These are phyloP conservation scores for Micractinium sp. DNA, from an alignment of 139 green algal species.

Conservation along the genomic window DNA sequence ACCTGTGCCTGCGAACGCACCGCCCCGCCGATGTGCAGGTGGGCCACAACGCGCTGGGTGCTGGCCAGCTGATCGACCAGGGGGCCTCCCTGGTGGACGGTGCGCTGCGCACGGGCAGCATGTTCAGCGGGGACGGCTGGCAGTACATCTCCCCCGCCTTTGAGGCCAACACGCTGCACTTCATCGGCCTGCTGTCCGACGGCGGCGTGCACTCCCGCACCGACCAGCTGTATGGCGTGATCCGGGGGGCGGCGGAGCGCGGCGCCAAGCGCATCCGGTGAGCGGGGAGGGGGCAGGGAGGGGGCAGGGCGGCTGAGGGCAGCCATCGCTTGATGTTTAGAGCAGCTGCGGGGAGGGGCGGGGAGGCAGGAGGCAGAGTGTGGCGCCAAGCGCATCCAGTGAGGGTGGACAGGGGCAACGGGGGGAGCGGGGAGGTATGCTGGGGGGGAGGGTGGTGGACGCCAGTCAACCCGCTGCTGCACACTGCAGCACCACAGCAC, in stretches of 20 bases:
- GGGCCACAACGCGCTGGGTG: constrained; percentile 94
- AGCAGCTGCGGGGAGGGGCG: no score
- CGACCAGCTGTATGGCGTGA: constrained; percentile 79
- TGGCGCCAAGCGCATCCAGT: background rate
- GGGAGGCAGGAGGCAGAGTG: background rate
- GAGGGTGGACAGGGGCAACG: background rate
- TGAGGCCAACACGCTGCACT: constrained; percentile 87
- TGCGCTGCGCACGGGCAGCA: constrained; percentile 79
- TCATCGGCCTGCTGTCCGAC: constrained; percentile 95
- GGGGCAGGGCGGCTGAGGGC: background rate
- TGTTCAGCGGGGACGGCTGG: constrained; percentile 72
- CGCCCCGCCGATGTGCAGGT: constrained; percentile 56
- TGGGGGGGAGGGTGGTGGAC: no score
- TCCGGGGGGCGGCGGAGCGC: constrained; percentile 75
- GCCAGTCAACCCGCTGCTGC: no score
- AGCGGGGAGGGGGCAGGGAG: background rate
- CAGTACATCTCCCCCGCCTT: constrained; percentile 80
- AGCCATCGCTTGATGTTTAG: no score
- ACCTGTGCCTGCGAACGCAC: background rate
- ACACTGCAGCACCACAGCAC: no score
- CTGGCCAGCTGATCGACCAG: constrained; percentile 93
- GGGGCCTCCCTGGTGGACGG: constrained; percentile 93
- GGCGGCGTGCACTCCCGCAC: constrained; percentile 87
- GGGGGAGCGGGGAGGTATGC: background rate
- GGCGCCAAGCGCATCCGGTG: constrained; percentile 88